Percentiles rank a stretch among this genome's conserved stretches.
These are phyloP conservation scores for Lasiosphaeria miniovina DNA, from an alignment of 495 filamentous ascomycete genomes.

Conservation along the genomic window DNA sequence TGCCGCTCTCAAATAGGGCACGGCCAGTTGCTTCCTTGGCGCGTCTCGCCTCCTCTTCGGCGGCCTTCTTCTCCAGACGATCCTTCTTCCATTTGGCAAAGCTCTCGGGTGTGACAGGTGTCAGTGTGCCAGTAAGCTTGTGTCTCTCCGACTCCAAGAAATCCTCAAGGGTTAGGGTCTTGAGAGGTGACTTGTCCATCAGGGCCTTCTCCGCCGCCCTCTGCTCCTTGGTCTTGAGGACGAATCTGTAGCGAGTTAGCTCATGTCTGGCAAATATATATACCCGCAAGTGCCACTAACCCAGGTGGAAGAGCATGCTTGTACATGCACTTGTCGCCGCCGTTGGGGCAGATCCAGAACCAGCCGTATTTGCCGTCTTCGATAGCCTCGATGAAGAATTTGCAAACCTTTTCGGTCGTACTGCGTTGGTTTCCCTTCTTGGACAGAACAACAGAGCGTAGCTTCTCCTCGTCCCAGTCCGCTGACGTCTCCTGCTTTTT, in stretches of 20 bases:
- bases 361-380: conserved; percentile 98
- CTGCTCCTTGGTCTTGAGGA: conserved; percentile 97
- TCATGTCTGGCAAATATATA: neutral
- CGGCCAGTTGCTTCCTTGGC: conserved; percentile 95
- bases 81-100: conserved; percentile 97
- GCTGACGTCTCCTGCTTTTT: conserved; percentile 93
- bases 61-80: conserved; percentile 90
- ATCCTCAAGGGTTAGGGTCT: conserved; percentile 93
- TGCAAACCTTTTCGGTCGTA: conserved; percentile 98
- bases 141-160: conserved; percentile 93
- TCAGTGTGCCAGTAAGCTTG: conserved; percentile 85
- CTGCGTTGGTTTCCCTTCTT: conserved; percentile 97
- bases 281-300: conserved; percentile 45
- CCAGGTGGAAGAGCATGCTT: conserved; percentile 91
- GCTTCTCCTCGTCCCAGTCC: conserved; percentile 96
- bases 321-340: conserved; percentile 97
- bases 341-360: conserved; percentile 98
- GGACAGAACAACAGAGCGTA: conserved; percentile 82
- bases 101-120: conserved; percentile 85
- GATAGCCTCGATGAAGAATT: conserved; percentile 96
- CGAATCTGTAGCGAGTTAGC: conserved; percentile 59
- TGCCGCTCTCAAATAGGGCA: conserved; percentile 92
- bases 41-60: conserved; percentile 78
- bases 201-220: conserved; percentile 94
- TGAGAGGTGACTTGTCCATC: conserved; percentile 91